Evolutionary conservation across 352 stramenopile genomes (phyloP).

Genomic region (Phytophthora capsici): DNA sequence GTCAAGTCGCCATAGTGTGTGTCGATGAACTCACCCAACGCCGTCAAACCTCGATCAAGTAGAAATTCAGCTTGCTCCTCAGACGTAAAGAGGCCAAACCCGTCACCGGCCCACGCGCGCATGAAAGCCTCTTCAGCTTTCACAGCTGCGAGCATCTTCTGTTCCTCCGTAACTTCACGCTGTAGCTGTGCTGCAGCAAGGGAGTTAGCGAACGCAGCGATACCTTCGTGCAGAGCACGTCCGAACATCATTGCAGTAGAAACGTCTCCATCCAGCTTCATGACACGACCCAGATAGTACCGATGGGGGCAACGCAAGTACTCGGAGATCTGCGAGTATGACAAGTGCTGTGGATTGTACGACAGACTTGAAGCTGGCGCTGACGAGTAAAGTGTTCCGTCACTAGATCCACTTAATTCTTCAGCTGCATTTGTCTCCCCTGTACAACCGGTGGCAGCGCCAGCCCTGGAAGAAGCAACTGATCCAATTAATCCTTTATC

Average conservation of each 20-base stretch:
- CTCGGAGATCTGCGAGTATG: slow-evolving; percentile 84
- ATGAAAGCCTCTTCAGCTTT: slow-evolving; percentile 37
- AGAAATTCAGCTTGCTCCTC: slow-evolving; percentile 43
- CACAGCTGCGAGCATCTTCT: slow-evolving; percentile 20
- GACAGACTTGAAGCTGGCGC: slow-evolving; percentile 13
- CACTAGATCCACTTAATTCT: neutral
- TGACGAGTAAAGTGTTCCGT: neutral
- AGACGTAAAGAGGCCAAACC: slow-evolving; percentile 48
- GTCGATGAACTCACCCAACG: slow-evolving; percentile 55
- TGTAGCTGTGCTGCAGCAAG: slow-evolving; percentile 22
- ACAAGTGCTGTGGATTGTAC: slow-evolving; percentile 71
- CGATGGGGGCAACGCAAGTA: slow-evolving; percentile 81
- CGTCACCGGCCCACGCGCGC: slow-evolving; percentile 36
- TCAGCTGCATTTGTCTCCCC: neutral
- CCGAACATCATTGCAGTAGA: slow-evolving; percentile 80
- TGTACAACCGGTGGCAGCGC: neutral
- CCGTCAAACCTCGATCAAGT: slow-evolving; percentile 40
- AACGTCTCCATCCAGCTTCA: slow-evolving; percentile 56
- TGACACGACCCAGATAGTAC: slow-evolving; percentile 77
- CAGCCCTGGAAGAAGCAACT: neutral
- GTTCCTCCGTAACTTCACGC: slow-evolving; percentile 5
- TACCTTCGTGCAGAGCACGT: slow-evolving; percentile 68
- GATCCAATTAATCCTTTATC: neutral
- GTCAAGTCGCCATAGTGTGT: slow-evolving; percentile 34
- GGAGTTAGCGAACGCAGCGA: slow-evolving; percentile 57